Evolutionary conservation across 2,329 filamentous ascomycete species (phyloP).

Genomic region (Epichloe uncinata): DNA sequence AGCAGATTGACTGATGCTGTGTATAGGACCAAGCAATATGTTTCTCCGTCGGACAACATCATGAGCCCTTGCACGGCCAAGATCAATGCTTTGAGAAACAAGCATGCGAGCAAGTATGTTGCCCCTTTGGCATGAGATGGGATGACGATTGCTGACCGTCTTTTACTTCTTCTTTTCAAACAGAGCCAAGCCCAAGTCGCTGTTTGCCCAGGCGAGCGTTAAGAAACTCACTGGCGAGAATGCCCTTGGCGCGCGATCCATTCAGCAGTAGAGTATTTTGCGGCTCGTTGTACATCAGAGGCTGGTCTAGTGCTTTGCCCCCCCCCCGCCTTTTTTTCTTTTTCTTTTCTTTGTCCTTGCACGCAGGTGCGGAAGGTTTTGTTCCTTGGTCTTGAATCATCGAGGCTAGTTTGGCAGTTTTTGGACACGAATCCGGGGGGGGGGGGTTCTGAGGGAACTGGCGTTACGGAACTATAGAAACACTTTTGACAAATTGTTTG

Average conservation of each 20-base stretch:
- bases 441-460: not conserved
- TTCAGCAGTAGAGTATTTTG: conserved; percentile 14
- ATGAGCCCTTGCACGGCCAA: conserved; percentile 79
- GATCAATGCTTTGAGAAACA: conserved; percentile 66
- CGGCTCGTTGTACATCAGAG: not conserved
- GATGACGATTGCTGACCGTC: not conserved
- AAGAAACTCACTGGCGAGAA: conserved; percentile 44
- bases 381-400: not conserved
- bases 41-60: conserved; percentile 79
- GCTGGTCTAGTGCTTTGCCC: not conserved
- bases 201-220: conserved; percentile 51
- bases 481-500: not conserved
- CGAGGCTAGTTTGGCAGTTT: not conserved
- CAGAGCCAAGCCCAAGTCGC: conserved; percentile 53
- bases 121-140: not conserved
- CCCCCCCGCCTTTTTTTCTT: not conserved
- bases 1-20: conserved; percentile 2
- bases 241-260: conserved; percentile 24
- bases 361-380: not conserved
- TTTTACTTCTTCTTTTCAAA: not conserved
- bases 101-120: conserved; percentile 64
- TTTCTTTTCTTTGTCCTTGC: not conserved
- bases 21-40: conserved; percentile 31
- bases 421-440: not conserved
- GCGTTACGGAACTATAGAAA: conserved; percentile 1